Conservation (phyloP, 108 stramenopile species). For the Nitzschia inconspicua region DNA sequence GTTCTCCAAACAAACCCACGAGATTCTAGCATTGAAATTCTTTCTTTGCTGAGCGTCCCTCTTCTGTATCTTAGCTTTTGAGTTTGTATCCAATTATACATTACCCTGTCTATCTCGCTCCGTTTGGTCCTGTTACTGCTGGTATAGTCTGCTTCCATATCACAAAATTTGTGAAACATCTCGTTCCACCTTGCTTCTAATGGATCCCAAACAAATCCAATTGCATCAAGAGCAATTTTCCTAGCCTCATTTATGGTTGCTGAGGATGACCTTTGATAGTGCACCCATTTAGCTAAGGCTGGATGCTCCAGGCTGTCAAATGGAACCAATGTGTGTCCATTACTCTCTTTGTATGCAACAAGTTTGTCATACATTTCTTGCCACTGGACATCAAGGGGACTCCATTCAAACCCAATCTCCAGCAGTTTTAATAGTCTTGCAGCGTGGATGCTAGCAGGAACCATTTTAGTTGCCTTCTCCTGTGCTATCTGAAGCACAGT, state of each 20-base stretch:
- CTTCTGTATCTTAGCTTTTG: background rate
- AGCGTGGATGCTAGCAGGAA: background rate
- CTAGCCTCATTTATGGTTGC: background rate
- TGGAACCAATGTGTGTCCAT: background rate
- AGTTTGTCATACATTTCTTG: constrained; percentile 6
- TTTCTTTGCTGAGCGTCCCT: constrained; percentile 1
- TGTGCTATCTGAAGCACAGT: background rate
- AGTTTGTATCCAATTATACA: background rate
- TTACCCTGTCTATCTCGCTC: background rate
- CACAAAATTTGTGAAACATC: constrained; percentile 1
- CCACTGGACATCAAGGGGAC: constrained; percentile 5
- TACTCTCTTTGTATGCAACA: background rate
- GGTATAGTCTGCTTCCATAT: background rate
- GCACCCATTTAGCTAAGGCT: background rate
- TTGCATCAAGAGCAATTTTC: background rate
- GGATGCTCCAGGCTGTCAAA: constrained; percentile 19
- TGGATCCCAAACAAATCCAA: constrained; percentile 11
- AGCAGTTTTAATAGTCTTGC: background rate
- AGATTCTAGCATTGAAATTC: background rate
- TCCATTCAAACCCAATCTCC: constrained; percentile 18
- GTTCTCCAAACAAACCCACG: constrained; percentile 6
- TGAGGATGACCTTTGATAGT: background rate
- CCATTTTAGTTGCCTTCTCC: background rate
- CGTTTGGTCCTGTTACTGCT: background rate
- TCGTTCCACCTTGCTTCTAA: background rate